Evolutionary conservation across 805 yeast genomes (phyloP).

Genomic region (Pichia membranifaciens): DNA sequence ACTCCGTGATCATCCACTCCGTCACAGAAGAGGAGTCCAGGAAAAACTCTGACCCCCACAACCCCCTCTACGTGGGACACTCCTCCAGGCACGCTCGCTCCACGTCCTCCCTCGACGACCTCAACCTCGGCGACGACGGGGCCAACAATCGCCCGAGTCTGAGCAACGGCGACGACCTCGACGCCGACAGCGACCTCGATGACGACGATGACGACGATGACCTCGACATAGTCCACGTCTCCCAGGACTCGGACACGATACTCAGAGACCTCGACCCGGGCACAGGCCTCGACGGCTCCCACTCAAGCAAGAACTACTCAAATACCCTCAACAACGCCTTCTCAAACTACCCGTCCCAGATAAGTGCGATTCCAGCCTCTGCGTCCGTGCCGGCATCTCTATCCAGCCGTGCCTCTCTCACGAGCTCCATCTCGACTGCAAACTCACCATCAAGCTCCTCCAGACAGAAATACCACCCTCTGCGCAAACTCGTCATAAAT

Average conservation of each 20-base stretch:
- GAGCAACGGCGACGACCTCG: background rate
- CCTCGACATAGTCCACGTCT: background rate
- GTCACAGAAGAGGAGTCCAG: background rate
- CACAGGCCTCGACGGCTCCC: no score
- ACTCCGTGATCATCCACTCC: slow-evolving; percentile 2
- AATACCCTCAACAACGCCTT: background rate
- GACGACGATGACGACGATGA: background rate
- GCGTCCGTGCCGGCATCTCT: background rate
- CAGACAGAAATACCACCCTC: slow-evolving; percentile 4
- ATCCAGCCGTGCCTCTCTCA: background rate
- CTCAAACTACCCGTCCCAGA: background rate
- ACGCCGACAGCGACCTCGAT: background rate
- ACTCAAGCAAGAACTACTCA: background rate
- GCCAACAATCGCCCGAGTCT: background rate
- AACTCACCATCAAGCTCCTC: background rate
- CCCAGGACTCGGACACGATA: background rate
- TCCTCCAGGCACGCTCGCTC: background rate
- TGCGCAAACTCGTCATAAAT: slow-evolving; percentile 4
- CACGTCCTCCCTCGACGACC: background rate
- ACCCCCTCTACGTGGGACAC: no score
- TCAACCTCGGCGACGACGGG: background rate
- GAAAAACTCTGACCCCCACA: background rate
- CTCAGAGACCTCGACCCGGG: background rate
- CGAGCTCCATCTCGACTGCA: background rate
- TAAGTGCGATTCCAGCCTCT: background rate